Evolutionary conservation across 768 basidiomycete species (phyloP).

Genomic region (Auriscalpium vulgare): DNA sequence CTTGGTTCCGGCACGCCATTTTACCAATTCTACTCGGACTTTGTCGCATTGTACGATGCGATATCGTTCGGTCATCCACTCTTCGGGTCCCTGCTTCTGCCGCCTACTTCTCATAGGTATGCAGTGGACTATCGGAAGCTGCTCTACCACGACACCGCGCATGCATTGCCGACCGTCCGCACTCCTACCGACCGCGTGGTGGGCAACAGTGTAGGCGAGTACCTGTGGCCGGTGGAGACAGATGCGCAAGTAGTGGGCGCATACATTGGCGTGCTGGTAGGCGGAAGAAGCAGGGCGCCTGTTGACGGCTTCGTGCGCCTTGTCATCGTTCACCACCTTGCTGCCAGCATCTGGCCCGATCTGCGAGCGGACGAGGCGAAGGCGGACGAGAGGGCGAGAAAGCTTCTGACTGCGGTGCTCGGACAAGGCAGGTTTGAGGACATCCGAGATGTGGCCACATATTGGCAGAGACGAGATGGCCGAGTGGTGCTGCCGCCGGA

Average conservation of each 20-base stretch:
- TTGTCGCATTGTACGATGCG: slow-evolving; percentile 83
- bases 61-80: slow-evolving; percentile 78
- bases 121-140: slow-evolving; percentile 76
- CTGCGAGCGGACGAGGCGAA: slow-evolving; percentile 19
- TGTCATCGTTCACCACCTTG: slow-evolving; percentile 73
- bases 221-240: slow-evolving; percentile 63
- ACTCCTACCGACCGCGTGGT: slow-evolving; percentile 44
- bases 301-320: slow-evolving; percentile 53
- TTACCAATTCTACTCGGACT: slow-evolving; percentile 91
- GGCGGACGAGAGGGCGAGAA: slow-evolving; percentile 29
- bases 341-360: slow-evolving; percentile 69
- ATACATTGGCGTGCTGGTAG: slow-evolving; percentile 50
- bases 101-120: slow-evolving; percentile 71
- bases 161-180: slow-evolving; percentile 54
- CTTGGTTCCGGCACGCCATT: slow-evolving; percentile 71
- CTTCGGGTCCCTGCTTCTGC: slow-evolving; percentile 70
- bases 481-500: slow-evolving; percentile 36
- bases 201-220: slow-evolving; percentile 46
- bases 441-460: slow-evolving; percentile 48
- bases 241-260: slow-evolving; percentile 53
- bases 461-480: slow-evolving; percentile 39
- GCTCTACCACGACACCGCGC: slow-evolving; percentile 75
- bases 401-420: slow-evolving; percentile 45
- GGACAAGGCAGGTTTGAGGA: slow-evolving; percentile 38
- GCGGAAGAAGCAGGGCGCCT: slow-evolving; percentile 19